Evolutionary conservation across 371 early-diverging fungal genomes (phyloP), one percentile per base, ranked within the genome.

Genomic region (Blakeslea trispora): DNA sequence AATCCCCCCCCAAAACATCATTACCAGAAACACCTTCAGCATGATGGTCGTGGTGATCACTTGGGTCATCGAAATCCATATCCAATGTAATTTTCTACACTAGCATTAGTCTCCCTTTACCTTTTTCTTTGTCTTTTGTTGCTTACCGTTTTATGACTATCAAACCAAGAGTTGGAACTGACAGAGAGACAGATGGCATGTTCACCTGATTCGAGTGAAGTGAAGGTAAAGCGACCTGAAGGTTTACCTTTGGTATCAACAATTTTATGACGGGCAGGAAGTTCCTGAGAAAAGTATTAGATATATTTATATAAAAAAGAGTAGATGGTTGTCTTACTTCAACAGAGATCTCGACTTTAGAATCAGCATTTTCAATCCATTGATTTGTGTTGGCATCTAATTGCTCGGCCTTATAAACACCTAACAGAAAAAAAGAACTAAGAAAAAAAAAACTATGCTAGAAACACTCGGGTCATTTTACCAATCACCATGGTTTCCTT

Each of bases 401-500:
- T 56, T 92, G 89, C 63, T 94, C 91, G 22, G 94, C 81, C 55
- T 82, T 83, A 77, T 87, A 96, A 39, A 79, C 77, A 47, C 92
- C 96, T 85, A 75, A 13, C 9, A 13, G n/a, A n/a, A n/a, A n/a
- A n/a, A n/a, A n/a, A n/a, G n/a, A n/a, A n/a, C n/a, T n/a, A n/a
- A n/a, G n/a, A n/a, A n/a, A n/a, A n/a, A n/a, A n/a, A n/a, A n/a
- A n/a, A n/a, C n/a, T n/a, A n/a, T n/a, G n/a, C n/a, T n/a, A n/a
- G n/a, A n/a, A n/a, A n/a, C n/a, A n/a, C n/a, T n/a, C n/a, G n/a
- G n/a, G n/a, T n/a, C n/a, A n/a, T n/a, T 58, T 50, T 72, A 90
- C 91, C 92, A 57, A 85, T 85, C 34, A 95, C 91, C 61, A 89
- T 80, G 37, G 95, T 94, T 57, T 94, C 92, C 62, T 85, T 87